phyloP scores from a whole-genome alignment of 2,329 filamentous ascomycete species.

The Pyrenochaeta sp. region DNA sequence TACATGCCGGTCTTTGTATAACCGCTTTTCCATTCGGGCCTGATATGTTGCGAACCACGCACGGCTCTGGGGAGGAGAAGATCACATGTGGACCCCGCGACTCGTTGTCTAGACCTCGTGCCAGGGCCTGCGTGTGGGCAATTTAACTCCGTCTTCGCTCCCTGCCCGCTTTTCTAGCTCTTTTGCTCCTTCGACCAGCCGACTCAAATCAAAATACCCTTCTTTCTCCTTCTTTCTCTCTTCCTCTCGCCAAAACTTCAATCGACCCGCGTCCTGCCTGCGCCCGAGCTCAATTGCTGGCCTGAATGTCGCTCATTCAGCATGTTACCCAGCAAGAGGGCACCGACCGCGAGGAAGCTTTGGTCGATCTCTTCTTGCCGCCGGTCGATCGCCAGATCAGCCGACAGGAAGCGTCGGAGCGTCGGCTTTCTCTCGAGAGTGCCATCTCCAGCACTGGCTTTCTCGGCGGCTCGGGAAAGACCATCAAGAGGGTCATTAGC shows the following conservation, averaged over 20 bases:
- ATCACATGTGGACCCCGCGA: conserved; percentile 19
- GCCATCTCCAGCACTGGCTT: conserved; percentile 31
- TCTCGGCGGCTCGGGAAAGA: conserved; percentile 31
- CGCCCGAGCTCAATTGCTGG: conserved; percentile 17
- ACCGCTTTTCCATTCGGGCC: neutral
- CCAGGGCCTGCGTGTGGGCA: conserved; percentile 15
- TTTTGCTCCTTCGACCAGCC: conserved; percentile 6
- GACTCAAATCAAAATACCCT: conserved; percentile 5
- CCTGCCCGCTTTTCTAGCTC: conserved; percentile 17
- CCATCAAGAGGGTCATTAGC: conserved; percentile 53
- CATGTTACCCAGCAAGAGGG: conserved; percentile 61
- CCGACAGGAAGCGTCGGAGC: conserved; percentile 38
- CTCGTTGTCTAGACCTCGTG: conserved; percentile 19
- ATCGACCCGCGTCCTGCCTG: conserved; percentile 15
- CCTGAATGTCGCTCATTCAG: conserved; percentile 60
- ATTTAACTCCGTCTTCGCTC: conserved; percentile 19
- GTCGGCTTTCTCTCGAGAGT: conserved; percentile 42
- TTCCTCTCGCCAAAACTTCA: neutral
- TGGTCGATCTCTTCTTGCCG: conserved; percentile 46
- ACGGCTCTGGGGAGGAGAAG: conserved; percentile 1
- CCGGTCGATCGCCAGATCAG: conserved; percentile 43
- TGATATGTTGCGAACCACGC: conserved; percentile 3
- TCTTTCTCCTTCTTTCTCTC: conserved; percentile 3
- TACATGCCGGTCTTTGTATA: neutral
- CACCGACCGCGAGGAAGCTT: conserved; percentile 55